Conservation (phyloP, 371 early-diverging fungal species). For the Mortierella sp. region DNA sequence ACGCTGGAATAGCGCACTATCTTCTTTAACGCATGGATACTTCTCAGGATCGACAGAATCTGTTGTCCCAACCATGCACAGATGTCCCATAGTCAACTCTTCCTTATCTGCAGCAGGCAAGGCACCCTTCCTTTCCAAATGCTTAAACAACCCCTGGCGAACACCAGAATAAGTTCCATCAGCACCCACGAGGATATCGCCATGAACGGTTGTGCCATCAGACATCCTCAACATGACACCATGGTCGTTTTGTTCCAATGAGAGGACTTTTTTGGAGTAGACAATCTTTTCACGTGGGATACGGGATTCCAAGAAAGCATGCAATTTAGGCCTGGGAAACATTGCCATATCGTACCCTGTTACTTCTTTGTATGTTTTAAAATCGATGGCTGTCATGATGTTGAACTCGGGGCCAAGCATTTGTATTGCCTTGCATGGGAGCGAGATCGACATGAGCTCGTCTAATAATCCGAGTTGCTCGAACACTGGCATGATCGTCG, state of each 20-base stretch:
- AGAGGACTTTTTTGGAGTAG: conserved; percentile 1
- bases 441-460: conserved; percentile 13
- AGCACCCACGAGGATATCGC: conserved; percentile 28
- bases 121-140: conserved; percentile 5
- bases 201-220: background rate
- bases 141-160: conserved; percentile 26
- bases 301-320: conserved; percentile 14
- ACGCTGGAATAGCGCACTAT: conserved; percentile 1
- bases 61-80: conserved; percentile 33
- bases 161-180: conserved; percentile 35
- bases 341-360: conserved; percentile 28
- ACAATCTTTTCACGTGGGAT: conserved; percentile 28
- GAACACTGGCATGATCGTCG: conserved; percentile 30
- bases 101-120: conserved; percentile 18
- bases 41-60: conserved; percentile 12
- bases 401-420: conserved; percentile 8
- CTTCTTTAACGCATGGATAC: conserved; percentile 9
- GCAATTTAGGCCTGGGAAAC: conserved; percentile 28
- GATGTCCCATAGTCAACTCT: conserved; percentile 15
- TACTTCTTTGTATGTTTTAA: background rate
- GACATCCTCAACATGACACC: conserved; percentile 16
- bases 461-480: conserved; percentile 31
- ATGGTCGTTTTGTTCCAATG: background rate
- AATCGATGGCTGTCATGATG: conserved; percentile 5
- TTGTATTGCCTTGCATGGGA: conserved; percentile 14